phyloP scores from a whole-genome alignment of 2,329 filamentous ascomycete species.

The Alternaria solani region DNA sequence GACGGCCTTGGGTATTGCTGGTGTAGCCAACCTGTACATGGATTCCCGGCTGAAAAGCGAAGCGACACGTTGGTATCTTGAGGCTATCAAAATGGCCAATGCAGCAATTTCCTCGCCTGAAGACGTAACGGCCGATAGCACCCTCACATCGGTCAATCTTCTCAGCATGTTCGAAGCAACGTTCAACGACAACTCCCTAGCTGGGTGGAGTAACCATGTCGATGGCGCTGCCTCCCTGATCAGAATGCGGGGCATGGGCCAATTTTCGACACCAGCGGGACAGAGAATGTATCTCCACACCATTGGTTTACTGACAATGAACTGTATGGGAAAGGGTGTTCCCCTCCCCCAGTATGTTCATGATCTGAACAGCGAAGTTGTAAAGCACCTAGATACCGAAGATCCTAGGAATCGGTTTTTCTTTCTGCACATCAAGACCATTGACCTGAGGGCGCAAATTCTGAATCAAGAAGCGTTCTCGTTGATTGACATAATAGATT shows the following conservation, averaged over 20 bases:
- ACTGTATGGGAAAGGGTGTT: constrained; percentile 37
- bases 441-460: constrained; percentile 41
- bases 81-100: constrained; percentile 46
- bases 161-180: constrained; percentile 46
- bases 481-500: constrained; percentile 33
- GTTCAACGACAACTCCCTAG: constrained; percentile 38
- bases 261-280: constrained; percentile 40
- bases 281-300: constrained; percentile 46
- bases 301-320: constrained; percentile 37
- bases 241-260: constrained; percentile 39
- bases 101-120: constrained; percentile 36
- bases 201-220: constrained; percentile 49
- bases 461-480: constrained; percentile 22
- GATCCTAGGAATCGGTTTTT: constrained; percentile 41
- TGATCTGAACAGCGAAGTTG: constrained; percentile 35
- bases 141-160: constrained; percentile 39
- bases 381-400: constrained; percentile 25
- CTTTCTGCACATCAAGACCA: constrained; percentile 37
- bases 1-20: constrained; percentile 47
- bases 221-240: constrained; percentile 45
- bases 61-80: constrained; percentile 42
- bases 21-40: constrained; percentile 40
- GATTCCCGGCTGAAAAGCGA: constrained; percentile 37
- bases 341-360: constrained; percentile 36
- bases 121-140: constrained; percentile 43